These are phyloP conservation scores for Gardenia jasminoides DNA, from an alignment of 257 asterid genomes.

Conservation along the genomic window DNA sequence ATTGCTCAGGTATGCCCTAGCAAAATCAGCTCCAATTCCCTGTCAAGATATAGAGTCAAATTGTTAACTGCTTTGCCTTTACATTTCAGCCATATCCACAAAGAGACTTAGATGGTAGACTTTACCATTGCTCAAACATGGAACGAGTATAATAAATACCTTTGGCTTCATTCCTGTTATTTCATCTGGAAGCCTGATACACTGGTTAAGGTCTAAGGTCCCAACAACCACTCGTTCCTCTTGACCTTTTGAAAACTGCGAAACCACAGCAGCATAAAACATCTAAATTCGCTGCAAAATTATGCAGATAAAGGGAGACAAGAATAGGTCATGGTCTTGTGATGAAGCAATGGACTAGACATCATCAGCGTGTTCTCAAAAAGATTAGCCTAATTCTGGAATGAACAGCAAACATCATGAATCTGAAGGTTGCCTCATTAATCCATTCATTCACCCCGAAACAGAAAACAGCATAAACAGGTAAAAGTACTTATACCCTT, in stretches of 20 bases:
- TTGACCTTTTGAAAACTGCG: slow-evolving; percentile 59
- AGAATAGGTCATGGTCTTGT: no score
- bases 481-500: not conserved
- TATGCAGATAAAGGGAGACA: not conserved
- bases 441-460: not conserved
- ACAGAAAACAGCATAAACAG: not conserved
- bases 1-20: slow-evolving; percentile 85
- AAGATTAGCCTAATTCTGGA: not conserved
- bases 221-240: slow-evolving; percentile 81
- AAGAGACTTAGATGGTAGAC: not conserved
- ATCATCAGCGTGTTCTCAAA: not conserved
- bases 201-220: slow-evolving; percentile 83
- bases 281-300: not conserved
- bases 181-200: slow-evolving; percentile 85
- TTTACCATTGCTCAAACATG: not conserved
- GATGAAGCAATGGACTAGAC: no score
- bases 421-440: not conserved
- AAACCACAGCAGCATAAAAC: not conserved
- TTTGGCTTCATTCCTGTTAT: slow-evolving; percentile 68
- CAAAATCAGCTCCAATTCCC: slow-evolving; percentile 90
- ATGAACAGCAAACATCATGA: not conserved
- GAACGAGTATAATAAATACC: slow-evolving; percentile 36
- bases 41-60: slow-evolving; percentile 33
- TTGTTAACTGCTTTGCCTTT: not conserved
- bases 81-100: not conserved